A percentile compares a stretch with the other conserved stretches of the same genome.
Evolutionary conservation across 768 basidiomycete species (phyloP).

Genomic region (Fomitopsis serialis): DNA sequence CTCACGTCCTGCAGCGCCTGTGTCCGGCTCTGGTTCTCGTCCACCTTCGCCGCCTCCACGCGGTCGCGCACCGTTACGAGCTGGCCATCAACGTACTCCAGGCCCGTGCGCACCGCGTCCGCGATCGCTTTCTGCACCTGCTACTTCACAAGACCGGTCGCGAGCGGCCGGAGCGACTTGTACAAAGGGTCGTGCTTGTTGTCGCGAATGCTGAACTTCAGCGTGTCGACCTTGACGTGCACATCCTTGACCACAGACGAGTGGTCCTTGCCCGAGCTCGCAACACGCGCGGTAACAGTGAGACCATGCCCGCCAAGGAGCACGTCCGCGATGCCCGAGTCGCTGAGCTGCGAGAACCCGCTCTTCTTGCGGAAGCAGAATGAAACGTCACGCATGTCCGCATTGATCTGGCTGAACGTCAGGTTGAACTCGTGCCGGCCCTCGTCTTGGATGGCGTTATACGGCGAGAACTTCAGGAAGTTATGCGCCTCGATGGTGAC

Average conservation of each 20-base stretch:
- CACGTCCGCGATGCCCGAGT: slow-evolving; percentile 84
- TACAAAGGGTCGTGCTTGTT: slow-evolving; percentile 87
- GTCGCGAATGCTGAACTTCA: slow-evolving; percentile 90
- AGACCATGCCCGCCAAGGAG: slow-evolving; percentile 81
- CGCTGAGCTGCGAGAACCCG: slow-evolving; percentile 73
- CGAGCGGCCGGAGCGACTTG: slow-evolving; percentile 76
- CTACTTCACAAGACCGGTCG: slow-evolving; percentile 78
- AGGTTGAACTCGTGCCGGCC: slow-evolving; percentile 69
- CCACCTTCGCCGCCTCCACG: slow-evolving; percentile 57
- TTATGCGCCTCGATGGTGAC: slow-evolving; percentile 74
- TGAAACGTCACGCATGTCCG: slow-evolving; percentile 89
- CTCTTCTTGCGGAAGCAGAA: slow-evolving; percentile 88
- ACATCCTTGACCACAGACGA: slow-evolving; percentile 66
- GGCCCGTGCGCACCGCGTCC: slow-evolving; percentile 68
- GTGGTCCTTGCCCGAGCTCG: slow-evolving; percentile 53
- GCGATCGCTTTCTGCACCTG: slow-evolving; percentile 57
- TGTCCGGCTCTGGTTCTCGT: slow-evolving; percentile 34
- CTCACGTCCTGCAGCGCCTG: slow-evolving; percentile 61
- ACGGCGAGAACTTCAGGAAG: slow-evolving; percentile 81
- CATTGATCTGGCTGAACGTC: slow-evolving; percentile 81
- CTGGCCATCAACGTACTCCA: slow-evolving; percentile 88
- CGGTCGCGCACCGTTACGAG: slow-evolving; percentile 82
- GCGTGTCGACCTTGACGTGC: slow-evolving; percentile 75
- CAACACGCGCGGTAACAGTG: slow-evolving; percentile 59
- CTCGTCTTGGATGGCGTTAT: slow-evolving; percentile 50